These are phyloP conservation scores for Paxillus ammoniavirescens DNA, from an alignment of 768 basidiomycete genomes.

Conservation along the genomic window DNA sequence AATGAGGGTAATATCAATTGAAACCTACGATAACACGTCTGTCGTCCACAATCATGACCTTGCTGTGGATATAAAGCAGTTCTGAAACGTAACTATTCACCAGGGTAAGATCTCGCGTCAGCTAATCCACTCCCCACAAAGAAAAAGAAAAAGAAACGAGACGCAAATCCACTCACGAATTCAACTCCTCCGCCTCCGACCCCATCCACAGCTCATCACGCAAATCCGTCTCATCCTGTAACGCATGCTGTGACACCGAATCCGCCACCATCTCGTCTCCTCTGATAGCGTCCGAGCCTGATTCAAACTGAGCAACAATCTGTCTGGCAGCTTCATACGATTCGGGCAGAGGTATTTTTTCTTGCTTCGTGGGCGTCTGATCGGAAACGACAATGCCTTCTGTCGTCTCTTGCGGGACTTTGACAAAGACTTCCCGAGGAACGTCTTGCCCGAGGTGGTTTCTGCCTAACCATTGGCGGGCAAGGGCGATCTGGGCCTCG, in stretches of 20 bases:
- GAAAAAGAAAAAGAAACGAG: not conserved
- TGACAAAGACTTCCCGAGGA: slow-evolving; percentile 57
- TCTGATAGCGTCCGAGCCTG: slow-evolving; percentile 53
- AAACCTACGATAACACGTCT: slow-evolving; percentile 76
- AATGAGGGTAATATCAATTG: not conserved
- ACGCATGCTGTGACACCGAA: slow-evolving; percentile 77
- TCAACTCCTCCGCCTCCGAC: slow-evolving; percentile 75
- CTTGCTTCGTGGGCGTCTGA: slow-evolving; percentile 52
- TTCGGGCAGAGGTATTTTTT: slow-evolving; percentile 66
- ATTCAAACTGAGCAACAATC: slow-evolving; percentile 71
- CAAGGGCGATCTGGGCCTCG: slow-evolving; percentile 83
- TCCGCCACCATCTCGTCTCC: slow-evolving; percentile 67
- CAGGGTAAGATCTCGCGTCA: slow-evolving; percentile 4
- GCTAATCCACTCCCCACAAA: not conserved
- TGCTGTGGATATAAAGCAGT: slow-evolving; percentile 79
- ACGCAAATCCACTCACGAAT: slow-evolving; percentile 53
- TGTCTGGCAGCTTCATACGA: slow-evolving; percentile 64
- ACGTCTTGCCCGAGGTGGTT: slow-evolving; percentile 33
- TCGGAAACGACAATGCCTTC: slow-evolving; percentile 52
- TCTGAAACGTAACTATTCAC: slow-evolving; percentile 72
- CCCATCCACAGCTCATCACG: slow-evolving; percentile 85
- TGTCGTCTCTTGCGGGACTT: slow-evolving; percentile 48
- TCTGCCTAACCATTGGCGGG: slow-evolving; percentile 68
- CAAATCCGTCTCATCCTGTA: slow-evolving; percentile 60
- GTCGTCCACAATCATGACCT: slow-evolving; percentile 95